A percentile compares a stretch with the other conserved stretches of the same genome.
These are phyloP conservation scores for Chrysoporthe austroafricana DNA, from an alignment of 2,329 filamentous ascomycete species.

Conservation along the genomic window DNA sequence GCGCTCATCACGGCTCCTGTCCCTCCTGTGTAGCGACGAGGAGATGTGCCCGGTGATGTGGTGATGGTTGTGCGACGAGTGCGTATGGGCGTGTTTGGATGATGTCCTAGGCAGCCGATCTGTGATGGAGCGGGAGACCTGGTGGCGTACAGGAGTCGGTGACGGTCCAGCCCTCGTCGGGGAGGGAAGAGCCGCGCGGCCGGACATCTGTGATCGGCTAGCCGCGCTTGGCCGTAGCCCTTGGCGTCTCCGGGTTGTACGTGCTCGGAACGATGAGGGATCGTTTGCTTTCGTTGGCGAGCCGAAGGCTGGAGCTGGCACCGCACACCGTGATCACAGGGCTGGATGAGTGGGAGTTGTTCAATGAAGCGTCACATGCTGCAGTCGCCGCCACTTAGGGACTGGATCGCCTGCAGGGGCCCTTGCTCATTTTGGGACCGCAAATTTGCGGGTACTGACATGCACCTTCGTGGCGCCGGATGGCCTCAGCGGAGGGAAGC, in stretches of 20 bases:
- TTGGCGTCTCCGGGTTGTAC: not conserved
- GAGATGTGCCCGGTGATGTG: slow-evolving; percentile 36
- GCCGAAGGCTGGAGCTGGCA: not conserved
- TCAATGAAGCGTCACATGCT: slow-evolving; percentile 7
- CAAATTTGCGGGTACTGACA: slow-evolving; percentile 5
- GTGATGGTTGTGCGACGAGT: slow-evolving; percentile 36
- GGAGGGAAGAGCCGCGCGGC: slow-evolving; percentile 18
- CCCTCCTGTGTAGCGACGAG: slow-evolving; percentile 39
- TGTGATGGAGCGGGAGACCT: slow-evolving; percentile 59
- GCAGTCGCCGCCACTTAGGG: not conserved
- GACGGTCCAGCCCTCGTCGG: slow-evolving; percentile 35
- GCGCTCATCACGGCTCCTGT: slow-evolving; percentile 38
- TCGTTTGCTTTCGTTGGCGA: not conserved
- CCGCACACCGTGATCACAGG: not conserved
- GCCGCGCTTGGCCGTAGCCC: slow-evolving; percentile 1
- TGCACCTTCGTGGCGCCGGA: not conserved
- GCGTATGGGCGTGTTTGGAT: slow-evolving; percentile 40
- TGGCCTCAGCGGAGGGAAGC: not conserved
- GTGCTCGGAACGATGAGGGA: not conserved
- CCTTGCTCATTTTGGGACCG: not conserved
- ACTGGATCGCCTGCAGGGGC: slow-evolving; percentile 6
- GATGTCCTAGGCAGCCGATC: slow-evolving; percentile 52
- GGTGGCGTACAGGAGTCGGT: slow-evolving; percentile 50
- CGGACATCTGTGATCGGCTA: slow-evolving; percentile 21
- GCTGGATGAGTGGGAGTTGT: not conserved